Evolutionary conservation across 75 land plant species (phyloP).

Genomic region (Pinus albicaulis): DNA sequence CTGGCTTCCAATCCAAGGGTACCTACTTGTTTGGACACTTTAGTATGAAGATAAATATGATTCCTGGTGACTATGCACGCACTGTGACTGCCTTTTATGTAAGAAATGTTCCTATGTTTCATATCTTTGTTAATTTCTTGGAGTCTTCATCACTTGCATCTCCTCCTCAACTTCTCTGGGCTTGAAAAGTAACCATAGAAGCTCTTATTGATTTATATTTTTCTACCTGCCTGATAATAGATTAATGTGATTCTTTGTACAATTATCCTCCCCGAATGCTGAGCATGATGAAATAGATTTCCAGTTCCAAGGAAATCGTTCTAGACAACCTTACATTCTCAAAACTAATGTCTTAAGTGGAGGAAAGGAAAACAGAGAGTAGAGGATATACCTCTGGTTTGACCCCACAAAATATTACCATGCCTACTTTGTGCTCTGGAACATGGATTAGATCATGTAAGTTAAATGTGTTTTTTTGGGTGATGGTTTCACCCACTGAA

Average conservation of each 20-base stretch:
- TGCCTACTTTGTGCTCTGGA: too few relatives aligned
- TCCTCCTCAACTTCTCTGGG: neutral
- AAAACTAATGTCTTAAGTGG: too few relatives aligned
- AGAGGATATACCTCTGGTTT: too few relatives aligned
- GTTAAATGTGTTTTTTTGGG: too few relatives aligned
- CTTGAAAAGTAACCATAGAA: neutral
- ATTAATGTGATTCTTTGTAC: neutral
- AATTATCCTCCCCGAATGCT: too few relatives aligned
- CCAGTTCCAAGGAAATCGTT: too few relatives aligned
- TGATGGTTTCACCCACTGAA: too few relatives aligned
- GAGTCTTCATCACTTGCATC: neutral
- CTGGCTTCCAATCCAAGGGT: slow-evolving; percentile 65
- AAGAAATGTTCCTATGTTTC: neutral
- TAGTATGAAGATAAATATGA: slow-evolving; percentile 66
- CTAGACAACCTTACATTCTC: too few relatives aligned
- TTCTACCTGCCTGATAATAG: neutral
- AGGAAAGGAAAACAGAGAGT: too few relatives aligned
- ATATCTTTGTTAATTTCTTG: neutral
- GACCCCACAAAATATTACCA: too few relatives aligned
- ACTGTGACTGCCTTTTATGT: slow-evolving; percentile 73
- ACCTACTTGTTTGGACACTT: slow-evolving; percentile 69
- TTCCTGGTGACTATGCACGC: slow-evolving; percentile 66
- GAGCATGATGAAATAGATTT: too few relatives aligned
- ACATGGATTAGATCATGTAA: too few relatives aligned
- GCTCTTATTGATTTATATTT: neutral